phyloP scores from a whole-genome alignment of 129 eudicot species.

The Escallonia rubra region DNA sequence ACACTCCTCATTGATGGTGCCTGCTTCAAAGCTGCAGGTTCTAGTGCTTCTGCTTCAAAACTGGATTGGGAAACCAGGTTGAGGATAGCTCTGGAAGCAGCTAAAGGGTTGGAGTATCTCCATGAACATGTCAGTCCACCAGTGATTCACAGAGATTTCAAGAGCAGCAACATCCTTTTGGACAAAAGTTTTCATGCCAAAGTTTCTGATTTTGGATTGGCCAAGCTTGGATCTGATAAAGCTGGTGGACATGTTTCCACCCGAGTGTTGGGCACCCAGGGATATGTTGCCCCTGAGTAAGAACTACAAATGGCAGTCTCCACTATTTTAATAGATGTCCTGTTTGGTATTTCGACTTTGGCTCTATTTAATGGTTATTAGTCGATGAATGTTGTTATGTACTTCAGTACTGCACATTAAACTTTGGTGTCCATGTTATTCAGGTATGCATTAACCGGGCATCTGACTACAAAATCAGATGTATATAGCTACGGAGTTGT shows the following conservation, averaged over 20 bases:
- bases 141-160: slow-evolving; percentile 85
- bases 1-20: neutral
- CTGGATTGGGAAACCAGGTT: slow-evolving; percentile 83
- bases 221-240: slow-evolving; percentile 82
- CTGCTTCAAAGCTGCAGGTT: slow-evolving; percentile 34
- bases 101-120: slow-evolving; percentile 94
- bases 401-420: no score
- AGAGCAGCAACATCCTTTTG: slow-evolving; percentile 89
- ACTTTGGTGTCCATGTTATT: neutral
- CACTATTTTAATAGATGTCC: no score
- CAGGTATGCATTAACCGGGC: slow-evolving; percentile 95
- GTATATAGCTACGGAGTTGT: slow-evolving; percentile 96
- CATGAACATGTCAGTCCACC: slow-evolving; percentile 89
- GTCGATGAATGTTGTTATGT: no score
- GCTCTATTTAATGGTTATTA: no score
- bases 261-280: slow-evolving; percentile 94
- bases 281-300: slow-evolving; percentile 98
- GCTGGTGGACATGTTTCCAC: slow-evolving; percentile 97
- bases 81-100: slow-evolving; percentile 91
- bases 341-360: no score
- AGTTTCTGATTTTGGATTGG: slow-evolving; percentile 92
- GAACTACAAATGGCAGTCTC: slow-evolving; percentile 6
- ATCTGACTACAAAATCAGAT: slow-evolving; percentile 91
- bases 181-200: slow-evolving; percentile 83
- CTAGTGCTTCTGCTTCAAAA: slow-evolving; percentile 45